These are phyloP conservation scores for Leccinum obscurum DNA, from an alignment of 768 basidiomycete genomes.

Conservation along the genomic window DNA sequence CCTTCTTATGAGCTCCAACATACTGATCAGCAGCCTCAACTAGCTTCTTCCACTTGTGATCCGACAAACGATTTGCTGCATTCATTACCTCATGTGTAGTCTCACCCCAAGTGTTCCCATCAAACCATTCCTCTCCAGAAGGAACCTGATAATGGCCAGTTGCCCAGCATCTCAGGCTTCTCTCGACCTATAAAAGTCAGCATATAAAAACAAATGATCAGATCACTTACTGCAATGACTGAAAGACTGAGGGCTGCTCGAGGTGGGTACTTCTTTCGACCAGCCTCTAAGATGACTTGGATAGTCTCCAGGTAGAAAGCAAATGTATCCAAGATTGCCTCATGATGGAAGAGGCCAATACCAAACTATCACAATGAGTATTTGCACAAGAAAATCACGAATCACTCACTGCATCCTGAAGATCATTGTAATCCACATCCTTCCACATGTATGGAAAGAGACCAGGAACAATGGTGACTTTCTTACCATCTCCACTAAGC, in stretches of 20 bases:
- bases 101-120: neutral
- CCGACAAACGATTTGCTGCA: neutral
- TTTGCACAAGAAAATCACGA: neutral
- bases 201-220: neutral
- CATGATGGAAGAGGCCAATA: neutral
- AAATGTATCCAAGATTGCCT: neutral
- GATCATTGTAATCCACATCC: neutral
- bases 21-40: neutral
- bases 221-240: neutral
- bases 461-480: neutral
- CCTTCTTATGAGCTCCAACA: neutral
- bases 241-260: neutral
- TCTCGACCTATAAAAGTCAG: neutral
- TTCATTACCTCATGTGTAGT: neutral
- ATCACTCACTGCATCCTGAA: neutral
- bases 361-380: neutral
- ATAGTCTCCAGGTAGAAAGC: neutral
- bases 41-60: neutral
- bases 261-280: neutral
- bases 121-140: neutral
- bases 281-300: neutral
- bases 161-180: neutral
- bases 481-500: neutral
- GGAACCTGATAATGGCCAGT: neutral
- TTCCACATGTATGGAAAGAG: neutral